Percentiles rank a stretch among this genome's conserved stretches.
Conservation (phyloP, 768 basidiomycete genomes). For the Galerina marginata region DNA sequence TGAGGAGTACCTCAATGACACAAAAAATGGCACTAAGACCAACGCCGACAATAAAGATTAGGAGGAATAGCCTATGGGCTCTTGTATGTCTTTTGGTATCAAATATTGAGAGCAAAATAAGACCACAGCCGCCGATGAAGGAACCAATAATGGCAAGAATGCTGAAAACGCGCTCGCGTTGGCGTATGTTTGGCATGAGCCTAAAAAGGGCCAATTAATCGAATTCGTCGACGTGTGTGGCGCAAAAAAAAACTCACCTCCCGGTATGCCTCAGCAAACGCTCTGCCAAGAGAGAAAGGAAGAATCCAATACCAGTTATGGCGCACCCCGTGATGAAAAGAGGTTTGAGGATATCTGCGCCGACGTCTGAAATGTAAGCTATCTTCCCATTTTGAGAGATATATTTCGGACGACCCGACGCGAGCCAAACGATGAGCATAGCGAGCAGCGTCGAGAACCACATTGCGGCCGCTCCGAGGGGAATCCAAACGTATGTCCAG, state of each 20-base stretch:
- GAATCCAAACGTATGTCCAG: conserved; percentile 71
- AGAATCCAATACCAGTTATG: conserved; percentile 66
- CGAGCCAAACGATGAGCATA: conserved; percentile 76
- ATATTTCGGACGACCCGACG: conserved; percentile 65
- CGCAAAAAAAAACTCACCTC: conserved; percentile 40
- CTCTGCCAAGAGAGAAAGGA: conserved; percentile 64
- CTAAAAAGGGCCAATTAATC: conserved; percentile 35
- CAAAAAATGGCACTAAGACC: conserved; percentile 77
- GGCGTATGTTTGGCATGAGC: conserved; percentile 63
- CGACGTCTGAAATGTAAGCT: conserved; percentile 81
- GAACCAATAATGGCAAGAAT: conserved; percentile 65
- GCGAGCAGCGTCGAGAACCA: conserved; percentile 75
- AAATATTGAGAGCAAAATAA: conserved; percentile 73
- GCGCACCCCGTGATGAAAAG: conserved; percentile 71
- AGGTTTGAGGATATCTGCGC: conserved; percentile 76
- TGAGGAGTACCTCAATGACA: conserved; percentile 56
- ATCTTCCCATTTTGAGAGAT: conserved; percentile 59
- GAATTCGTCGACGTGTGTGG: conserved; percentile 1
- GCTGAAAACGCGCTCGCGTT: conserved; percentile 58
- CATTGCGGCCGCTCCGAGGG: conserved; percentile 59
- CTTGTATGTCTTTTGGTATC: conserved; percentile 62
- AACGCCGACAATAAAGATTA: conserved; percentile 77
- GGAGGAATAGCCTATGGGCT: conserved; percentile 64
- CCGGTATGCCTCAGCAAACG: conserved; percentile 70
- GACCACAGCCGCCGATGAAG: conserved; percentile 64